Conservation (phyloP, 2,329 filamentous ascomycete species). For the Sclerotinia sclerotiorum region DNA sequence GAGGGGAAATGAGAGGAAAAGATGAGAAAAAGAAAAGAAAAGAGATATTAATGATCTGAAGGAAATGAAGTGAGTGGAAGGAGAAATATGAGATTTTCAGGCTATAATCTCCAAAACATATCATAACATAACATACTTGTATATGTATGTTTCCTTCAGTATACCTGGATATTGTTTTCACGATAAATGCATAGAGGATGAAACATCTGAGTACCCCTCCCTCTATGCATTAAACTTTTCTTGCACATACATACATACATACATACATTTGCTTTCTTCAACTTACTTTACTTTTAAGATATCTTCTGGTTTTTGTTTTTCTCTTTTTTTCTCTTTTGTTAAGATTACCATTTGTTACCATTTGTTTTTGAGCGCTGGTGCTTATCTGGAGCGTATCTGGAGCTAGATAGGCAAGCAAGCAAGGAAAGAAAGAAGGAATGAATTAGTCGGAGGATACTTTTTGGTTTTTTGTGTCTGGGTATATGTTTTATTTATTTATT, state of each 20-base stretch:
- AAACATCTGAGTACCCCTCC: no score
- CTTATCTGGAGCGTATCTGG: not conserved
- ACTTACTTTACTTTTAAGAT: no score
- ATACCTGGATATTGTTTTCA: conserved; percentile 2
- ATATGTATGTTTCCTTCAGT: not conserved
- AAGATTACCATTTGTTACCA: conserved; percentile 7
- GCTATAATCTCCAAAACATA: conserved; percentile 9
- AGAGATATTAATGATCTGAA: not conserved
- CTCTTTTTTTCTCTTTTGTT: conserved; percentile 15
- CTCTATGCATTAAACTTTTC: not conserved
- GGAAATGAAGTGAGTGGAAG: not conserved
- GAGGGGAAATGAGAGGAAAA: no score
- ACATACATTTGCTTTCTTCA: conserved; percentile 3
- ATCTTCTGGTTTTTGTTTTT: not conserved
- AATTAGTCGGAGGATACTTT: no score
- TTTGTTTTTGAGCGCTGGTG: not conserved
- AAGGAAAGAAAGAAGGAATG: no score
- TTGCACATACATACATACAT: not conserved
- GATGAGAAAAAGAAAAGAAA: no score
- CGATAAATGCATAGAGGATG: not conserved
- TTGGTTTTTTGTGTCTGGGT: no score
- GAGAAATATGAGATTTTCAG: conserved; percentile 9
- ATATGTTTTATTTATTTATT: no score
- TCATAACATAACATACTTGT: not conserved
- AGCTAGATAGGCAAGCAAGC: no score